phyloP scores from a whole-genome alignment of 2,329 filamentous ascomycete genomes.

The Fusarium heterosporum region DNA sequence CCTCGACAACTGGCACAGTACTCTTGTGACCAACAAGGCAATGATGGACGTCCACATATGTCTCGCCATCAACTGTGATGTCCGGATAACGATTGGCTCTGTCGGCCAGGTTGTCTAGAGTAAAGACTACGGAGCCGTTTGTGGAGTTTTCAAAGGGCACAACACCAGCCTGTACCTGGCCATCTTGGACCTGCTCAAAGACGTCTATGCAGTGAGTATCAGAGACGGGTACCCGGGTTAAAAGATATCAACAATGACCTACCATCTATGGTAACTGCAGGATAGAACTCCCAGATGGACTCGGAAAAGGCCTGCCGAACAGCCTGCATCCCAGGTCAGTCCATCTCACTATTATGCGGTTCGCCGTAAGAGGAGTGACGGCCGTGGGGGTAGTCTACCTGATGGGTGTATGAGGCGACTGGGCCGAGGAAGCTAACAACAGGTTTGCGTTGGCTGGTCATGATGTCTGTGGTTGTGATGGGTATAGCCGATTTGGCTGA shows the following conservation, averaged over 20 bases:
- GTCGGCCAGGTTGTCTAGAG: constrained; percentile 89
- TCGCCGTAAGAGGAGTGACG: constrained; percentile 4
- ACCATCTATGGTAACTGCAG: constrained; percentile 65
- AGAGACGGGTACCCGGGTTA: constrained; percentile 8
- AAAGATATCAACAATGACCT: constrained; percentile 33
- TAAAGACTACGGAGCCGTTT: constrained; percentile 91
- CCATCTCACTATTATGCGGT: constrained; percentile 36
- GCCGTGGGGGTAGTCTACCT: constrained; percentile 52
- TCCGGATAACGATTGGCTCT: constrained; percentile 71
- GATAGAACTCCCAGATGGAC: constrained; percentile 60
- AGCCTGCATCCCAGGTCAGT: constrained; percentile 53
- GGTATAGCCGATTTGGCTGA: constrained; percentile 15
- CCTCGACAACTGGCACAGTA: constrained; percentile 45
- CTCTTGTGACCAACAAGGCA: constrained; percentile 75
- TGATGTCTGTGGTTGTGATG: constrained; percentile 37
- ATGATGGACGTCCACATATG: constrained; percentile 89
- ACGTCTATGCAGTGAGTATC: constrained; percentile 67
- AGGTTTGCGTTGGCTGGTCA: constrained; percentile 51
- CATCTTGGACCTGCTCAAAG: constrained; percentile 80
- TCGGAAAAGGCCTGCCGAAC: constrained; percentile 61
- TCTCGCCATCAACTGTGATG: constrained; percentile 82
- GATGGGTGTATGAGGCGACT: constrained; percentile 62
- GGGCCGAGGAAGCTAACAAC: constrained; percentile 64
- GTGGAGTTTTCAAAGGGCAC: constrained; percentile 97
- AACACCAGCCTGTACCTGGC: constrained; percentile 76